Base-by-base conservation (phyloP, 2,329 filamentous ascomycete species). In the Talaromyces sp. region DNA sequence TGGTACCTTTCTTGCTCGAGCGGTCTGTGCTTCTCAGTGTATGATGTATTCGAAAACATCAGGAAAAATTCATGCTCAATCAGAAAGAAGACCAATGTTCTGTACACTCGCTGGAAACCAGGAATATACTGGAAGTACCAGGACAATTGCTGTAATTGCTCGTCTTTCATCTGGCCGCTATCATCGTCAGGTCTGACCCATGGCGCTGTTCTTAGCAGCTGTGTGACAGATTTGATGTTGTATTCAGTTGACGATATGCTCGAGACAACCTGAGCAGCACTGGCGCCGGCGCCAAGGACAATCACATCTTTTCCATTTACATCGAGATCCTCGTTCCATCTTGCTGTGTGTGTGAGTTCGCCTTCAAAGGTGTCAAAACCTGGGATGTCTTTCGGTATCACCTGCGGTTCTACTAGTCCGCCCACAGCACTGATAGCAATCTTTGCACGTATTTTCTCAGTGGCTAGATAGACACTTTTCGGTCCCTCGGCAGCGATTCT, bases 221-320 rank as follows among this genome's bases (percentile, higher is more conserved):
- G 86, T 0, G 84, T 86, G n/a, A 87, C 81, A 6, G 82, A 83
- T 70, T 83, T 86, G 37, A 82, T 84, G 24, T 80, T 81, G 67
- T 78, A 79, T 10, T 80, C 78, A 24, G 78, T 77, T 49, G 82
- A 77, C 3, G 78, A 78, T 6, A 87, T 74, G 43, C 76, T 70
- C 1, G 86, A 85, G 8, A 88, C 81, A 27, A 87, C 79, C 68
- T 88, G 86, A 14, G 83, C 82, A 2, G 85, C 84, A 68, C 80
- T 84, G 70, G 85, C 87, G 13, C 86, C 86, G 2, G 84, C 86
- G 4, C 85, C 86, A 54, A 87, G 72, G 10, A 87, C 82, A 10
- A 87, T 76, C 1, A 87, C 83, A 67, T 87, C 78, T 69, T 87
- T 87, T 65, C 80, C 81, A 10, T 78, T 77, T 19, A 87, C 74